phyloP scores from a whole-genome alignment of 768 basidiomycete genomes.

The Hemileccinum rubropunctum region DNA sequence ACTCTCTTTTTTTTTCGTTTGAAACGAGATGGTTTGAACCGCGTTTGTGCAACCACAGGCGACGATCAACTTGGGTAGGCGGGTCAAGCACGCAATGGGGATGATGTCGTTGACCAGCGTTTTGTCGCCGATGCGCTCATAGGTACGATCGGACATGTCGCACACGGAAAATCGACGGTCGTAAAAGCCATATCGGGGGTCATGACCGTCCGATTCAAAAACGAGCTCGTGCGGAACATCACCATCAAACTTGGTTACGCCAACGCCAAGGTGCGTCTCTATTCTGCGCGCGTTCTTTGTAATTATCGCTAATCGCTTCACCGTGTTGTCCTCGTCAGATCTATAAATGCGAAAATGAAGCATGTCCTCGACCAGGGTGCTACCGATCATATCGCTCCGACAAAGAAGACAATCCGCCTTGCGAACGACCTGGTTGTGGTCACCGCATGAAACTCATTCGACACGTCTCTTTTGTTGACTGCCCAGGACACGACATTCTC shows the following conservation, averaged over 20 bases:
- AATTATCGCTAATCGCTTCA: not conserved
- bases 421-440: slow-evolving; percentile 91
- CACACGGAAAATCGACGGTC: slow-evolving; percentile 94
- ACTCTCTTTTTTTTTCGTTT: not conserved
- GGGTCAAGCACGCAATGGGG: not conserved
- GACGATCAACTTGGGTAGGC: slow-evolving; percentile 85
- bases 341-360: slow-evolving; percentile 94
- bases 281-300: not conserved
- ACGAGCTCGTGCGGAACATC: slow-evolving; percentile 97
- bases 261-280: slow-evolving; percentile 83
- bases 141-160: slow-evolving; percentile 99
- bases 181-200: slow-evolving; percentile 99
- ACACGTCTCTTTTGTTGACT: slow-evolving; percentile 99
- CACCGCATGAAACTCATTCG: slow-evolving; percentile 88
- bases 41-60: slow-evolving; percentile 50
- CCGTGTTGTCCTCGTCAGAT: slow-evolving; percentile 54
- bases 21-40: not conserved
- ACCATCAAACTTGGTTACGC: slow-evolving; percentile 99
- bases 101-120: slow-evolving; percentile 3
- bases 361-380: slow-evolving; percentile 91
- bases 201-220: slow-evolving; percentile 98
- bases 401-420: slow-evolving; percentile 92
- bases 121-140: slow-evolving; percentile 1
- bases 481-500: slow-evolving; percentile 97
- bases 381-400: slow-evolving; percentile 92